phyloP scores from a whole-genome alignment of 768 basidiomycete genomes.

The Panaeolus papilionaceus region DNA sequence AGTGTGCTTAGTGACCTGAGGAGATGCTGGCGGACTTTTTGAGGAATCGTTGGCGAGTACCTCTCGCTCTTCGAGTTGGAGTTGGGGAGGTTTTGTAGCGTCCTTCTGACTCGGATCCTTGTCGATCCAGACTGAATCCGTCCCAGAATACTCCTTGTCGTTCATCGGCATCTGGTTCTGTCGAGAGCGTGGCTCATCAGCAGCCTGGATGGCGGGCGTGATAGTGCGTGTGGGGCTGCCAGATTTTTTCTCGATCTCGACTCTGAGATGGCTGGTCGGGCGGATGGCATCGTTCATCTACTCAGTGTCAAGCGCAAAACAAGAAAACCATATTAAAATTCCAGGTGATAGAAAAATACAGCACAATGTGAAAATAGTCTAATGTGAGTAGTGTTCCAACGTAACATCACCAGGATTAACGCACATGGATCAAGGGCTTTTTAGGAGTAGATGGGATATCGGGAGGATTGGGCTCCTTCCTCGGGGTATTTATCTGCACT shows the following conservation, averaged over 20 bases:
- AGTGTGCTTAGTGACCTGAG: slow-evolving; percentile 43
- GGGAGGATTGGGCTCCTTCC: slow-evolving; percentile 25
- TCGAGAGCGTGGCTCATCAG: neutral
- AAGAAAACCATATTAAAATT: slow-evolving; percentile 26
- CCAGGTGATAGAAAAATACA: slow-evolving; percentile 20
- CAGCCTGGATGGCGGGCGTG: slow-evolving; percentile 10
- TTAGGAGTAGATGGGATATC: slow-evolving; percentile 51
- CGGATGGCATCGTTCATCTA: neutral
- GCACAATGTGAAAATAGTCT: slow-evolving; percentile 31
- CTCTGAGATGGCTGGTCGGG: neutral
- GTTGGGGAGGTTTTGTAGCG: neutral
- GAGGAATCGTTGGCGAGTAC: neutral
- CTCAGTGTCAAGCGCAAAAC: neutral
- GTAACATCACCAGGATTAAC: slow-evolving; percentile 72
- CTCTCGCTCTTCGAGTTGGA: neutral
- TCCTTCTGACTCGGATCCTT: neutral
- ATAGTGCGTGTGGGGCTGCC: neutral
- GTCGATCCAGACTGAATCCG: neutral
- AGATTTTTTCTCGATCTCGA: neutral
- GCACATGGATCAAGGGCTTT: slow-evolving; percentile 85
- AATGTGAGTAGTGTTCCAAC: slow-evolving; percentile 54
- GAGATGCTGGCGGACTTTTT: slow-evolving; percentile 28
- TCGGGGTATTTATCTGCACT: slow-evolving; percentile 38
- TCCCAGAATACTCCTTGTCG: neutral
- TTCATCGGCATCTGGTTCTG: neutral